These are phyloP conservation scores for Ochromonas danica DNA, from an alignment of 108 stramenopile genomes.

Conservation along the genomic window DNA sequence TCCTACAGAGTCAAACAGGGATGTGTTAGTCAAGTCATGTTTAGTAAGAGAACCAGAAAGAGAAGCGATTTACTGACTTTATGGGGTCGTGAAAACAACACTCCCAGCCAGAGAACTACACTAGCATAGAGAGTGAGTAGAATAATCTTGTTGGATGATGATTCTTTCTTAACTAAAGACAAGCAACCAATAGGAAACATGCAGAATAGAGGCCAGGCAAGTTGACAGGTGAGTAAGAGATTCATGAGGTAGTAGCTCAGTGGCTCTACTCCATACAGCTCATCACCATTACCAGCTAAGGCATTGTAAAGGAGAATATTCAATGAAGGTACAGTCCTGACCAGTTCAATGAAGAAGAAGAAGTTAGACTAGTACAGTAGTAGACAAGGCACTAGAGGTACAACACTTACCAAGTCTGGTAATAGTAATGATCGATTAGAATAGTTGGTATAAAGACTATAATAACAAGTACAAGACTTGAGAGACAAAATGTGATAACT, in stretches of 20 bases:
- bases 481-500: constrained; percentile 22
- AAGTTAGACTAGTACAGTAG: background rate
- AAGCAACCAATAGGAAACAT: background rate
- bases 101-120: constrained; percentile 71
- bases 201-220: constrained; percentile 29
- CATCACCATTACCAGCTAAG: constrained; percentile 68
- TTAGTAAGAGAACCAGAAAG: background rate
- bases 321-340: constrained; percentile 38
- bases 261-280: constrained; percentile 93
- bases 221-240: constrained; percentile 69
- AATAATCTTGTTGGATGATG: background rate
- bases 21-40: background rate
- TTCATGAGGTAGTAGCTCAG: constrained; percentile 87
- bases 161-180: background rate
- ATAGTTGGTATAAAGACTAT: background rate
- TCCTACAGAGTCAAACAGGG: constrained; percentile 48
- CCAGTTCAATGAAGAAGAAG: background rate
- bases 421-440: background rate
- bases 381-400: too few species aligned
- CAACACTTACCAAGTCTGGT: constrained; percentile 19
- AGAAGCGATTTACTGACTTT: constrained; percentile 48
- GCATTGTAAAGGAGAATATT: constrained; percentile 60
- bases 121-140: constrained; percentile 41
- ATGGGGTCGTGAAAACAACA: constrained; percentile 82
- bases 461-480: constrained; percentile 1